phyloP scores from a whole-genome alignment of 805 yeast genomes.

The Blastobotrys terrestris region DNA sequence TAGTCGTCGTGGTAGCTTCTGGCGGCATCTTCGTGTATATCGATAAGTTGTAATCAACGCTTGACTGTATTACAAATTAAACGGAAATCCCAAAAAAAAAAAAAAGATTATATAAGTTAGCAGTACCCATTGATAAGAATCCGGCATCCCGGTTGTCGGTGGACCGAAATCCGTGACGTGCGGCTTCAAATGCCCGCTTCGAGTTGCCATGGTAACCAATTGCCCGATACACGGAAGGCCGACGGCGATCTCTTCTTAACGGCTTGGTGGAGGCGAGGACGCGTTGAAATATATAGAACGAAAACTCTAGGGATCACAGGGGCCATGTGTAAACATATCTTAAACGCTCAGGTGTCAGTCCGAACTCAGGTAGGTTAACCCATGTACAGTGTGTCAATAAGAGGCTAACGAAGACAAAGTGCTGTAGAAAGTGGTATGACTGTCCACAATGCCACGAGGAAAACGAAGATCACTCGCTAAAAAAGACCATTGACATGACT shows the following conservation, averaged over 20 bases:
- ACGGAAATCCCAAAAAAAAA: too few relatives aligned
- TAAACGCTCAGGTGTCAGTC: constrained; percentile 32
- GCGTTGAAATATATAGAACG: neutral
- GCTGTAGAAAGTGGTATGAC: constrained; percentile 32
- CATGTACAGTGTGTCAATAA: neutral
- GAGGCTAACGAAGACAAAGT: constrained; percentile 11
- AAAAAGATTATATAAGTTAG: too few relatives aligned
- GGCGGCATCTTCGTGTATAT: neutral
- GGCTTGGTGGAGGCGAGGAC: too few relatives aligned
- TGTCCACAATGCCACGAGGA: constrained; percentile 30
- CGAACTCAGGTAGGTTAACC: constrained; percentile 22
- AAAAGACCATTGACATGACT: constrained; percentile 28
- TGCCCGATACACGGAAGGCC: too few relatives aligned
- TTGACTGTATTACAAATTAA: neutral
- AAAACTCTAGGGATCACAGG: too few relatives aligned
- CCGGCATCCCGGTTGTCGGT: neutral
- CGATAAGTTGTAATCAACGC: too few relatives aligned
- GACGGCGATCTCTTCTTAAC: too few relatives aligned
- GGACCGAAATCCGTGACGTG: neutral
- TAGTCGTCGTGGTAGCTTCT: neutral
- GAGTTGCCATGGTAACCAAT: too few relatives aligned
- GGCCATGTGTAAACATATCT: constrained; percentile 29
- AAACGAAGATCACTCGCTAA: constrained; percentile 26
- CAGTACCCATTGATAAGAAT: neutral
- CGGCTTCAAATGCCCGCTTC: too few relatives aligned